Percentiles rank a stretch among this genome's conserved stretches.
Conservation (phyloP, 2,329 filamentous ascomycete genomes). For the Claviceps arundinis region DNA sequence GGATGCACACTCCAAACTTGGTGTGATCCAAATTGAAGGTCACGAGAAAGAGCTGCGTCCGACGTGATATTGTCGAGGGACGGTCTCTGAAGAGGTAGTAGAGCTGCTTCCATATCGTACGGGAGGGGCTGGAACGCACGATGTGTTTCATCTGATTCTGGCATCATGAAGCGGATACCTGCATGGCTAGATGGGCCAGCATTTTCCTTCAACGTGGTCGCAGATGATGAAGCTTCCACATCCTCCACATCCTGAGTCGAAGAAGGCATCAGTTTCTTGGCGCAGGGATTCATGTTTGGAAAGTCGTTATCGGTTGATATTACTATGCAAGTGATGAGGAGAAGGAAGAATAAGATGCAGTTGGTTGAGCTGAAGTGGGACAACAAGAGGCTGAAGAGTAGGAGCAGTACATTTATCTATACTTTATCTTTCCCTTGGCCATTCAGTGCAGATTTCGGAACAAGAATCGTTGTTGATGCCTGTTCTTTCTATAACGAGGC, state of each 20-base stretch:
- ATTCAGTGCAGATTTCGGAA: not conserved
- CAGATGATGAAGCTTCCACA: conserved; percentile 1
- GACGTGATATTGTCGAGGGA: not conserved
- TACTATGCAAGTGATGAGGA: not conserved
- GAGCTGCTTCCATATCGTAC: not conserved
- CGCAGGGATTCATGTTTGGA: conserved; percentile 5
- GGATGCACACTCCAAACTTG: conserved; percentile 2
- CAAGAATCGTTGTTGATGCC: not conserved
- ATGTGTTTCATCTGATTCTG: not conserved
- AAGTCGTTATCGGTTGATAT: not conserved
- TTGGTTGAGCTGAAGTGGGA: not conserved
- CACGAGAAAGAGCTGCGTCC: not conserved
- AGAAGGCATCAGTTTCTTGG: conserved; percentile 4
- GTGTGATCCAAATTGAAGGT: not conserved
- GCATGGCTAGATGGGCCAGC: not conserved
- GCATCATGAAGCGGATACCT: not conserved
- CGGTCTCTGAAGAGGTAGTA: not conserved
- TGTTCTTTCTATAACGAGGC: not conserved
- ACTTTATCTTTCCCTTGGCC: not conserved
- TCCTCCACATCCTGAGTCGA: not conserved
- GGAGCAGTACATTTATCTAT: not conserved
- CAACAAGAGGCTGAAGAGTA: not conserved
- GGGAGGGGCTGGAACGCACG: not conserved
- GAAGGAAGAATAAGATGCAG: not conserved
- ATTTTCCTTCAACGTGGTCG: not conserved